These are phyloP conservation scores for Lichtheimia corymbifera DNA, from an alignment of 371 early-diverging fungal genomes.

Conservation along the genomic window DNA sequence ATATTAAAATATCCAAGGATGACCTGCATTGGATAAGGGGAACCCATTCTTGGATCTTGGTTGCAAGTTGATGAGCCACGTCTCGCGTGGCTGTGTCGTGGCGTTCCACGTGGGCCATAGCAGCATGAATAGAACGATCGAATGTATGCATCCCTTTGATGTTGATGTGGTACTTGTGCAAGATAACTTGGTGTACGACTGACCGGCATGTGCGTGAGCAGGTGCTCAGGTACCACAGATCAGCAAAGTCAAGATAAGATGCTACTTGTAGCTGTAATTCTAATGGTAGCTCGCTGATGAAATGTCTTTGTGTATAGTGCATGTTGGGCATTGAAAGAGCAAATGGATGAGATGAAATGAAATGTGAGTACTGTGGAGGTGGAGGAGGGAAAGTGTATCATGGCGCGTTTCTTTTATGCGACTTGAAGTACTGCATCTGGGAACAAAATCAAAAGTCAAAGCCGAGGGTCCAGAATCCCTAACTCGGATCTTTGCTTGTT, in stretches of 20 bases:
- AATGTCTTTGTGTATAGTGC: not conserved
- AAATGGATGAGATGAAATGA: no score
- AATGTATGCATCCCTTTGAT: conserved; percentile 30
- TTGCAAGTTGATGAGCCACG: conserved; percentile 39
- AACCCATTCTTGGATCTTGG: conserved; percentile 41
- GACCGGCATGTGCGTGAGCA: conserved; percentile 27
- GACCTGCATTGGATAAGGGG: conserved; percentile 37
- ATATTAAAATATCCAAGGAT: conserved; percentile 41
- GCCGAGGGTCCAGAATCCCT: no score
- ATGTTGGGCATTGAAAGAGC: no score
- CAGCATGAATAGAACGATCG: conserved; percentile 24
- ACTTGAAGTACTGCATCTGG: no score
- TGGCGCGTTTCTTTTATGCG: no score
- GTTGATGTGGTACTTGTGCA: conserved; percentile 40
- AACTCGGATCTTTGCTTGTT: no score
- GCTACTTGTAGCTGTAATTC: conserved; percentile 33
- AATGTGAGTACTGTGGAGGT: no score
- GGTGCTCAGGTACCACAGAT: conserved; percentile 42
- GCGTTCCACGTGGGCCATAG: conserved; percentile 25
- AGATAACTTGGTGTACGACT: conserved; percentile 33
- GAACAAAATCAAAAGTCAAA: no score
- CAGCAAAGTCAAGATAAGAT: conserved; percentile 30
- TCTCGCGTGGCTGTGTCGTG: conserved; percentile 27
- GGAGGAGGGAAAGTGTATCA: no score
- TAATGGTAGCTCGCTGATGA: conserved; percentile 27